Percentiles rank a stretch among this genome's conserved stretches.
Conservation (phyloP, 257 asterid species). For the Ballota nigra region DNA sequence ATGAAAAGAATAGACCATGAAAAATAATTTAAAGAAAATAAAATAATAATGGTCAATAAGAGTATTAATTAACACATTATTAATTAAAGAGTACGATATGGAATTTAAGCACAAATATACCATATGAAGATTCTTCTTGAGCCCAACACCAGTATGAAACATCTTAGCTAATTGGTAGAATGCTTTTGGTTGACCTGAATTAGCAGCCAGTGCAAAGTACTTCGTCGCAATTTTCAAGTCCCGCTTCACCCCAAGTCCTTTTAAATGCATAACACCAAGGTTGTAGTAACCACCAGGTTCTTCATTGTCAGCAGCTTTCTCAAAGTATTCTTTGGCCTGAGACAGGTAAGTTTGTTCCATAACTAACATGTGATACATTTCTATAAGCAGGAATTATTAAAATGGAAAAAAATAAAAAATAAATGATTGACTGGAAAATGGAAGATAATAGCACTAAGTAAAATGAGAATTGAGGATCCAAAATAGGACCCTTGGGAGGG, state of each 20-base stretch:
- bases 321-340: slow-evolving; percentile 94
- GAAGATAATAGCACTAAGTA: background rate
- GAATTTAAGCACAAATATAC: slow-evolving; percentile 35
- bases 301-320: slow-evolving; percentile 88
- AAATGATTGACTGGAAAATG: background rate
- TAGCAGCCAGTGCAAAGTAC: slow-evolving; percentile 67
- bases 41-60: background rate
- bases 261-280: slow-evolving; percentile 89
- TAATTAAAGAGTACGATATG: background rate
- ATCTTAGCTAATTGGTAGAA: slow-evolving; percentile 95
- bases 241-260: slow-evolving; percentile 89
- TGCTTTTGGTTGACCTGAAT: slow-evolving; percentile 95
- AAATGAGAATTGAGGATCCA: background rate
- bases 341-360: slow-evolving; percentile 14
- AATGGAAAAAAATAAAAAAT: background rate
- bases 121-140: slow-evolving; percentile 81
- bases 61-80: background rate
- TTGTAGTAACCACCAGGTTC: slow-evolving; percentile 94
- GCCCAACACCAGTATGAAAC: slow-evolving; percentile 94
- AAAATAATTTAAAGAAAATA: background rate
- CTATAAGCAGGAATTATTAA: background rate
- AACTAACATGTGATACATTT: background rate
- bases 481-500: background rate
- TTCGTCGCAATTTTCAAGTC: slow-evolving; percentile 71
- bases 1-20: background rate